These are phyloP conservation scores for Misopates orontium DNA, from an alignment of 257 asterid species.

Conservation along the genomic window DNA sequence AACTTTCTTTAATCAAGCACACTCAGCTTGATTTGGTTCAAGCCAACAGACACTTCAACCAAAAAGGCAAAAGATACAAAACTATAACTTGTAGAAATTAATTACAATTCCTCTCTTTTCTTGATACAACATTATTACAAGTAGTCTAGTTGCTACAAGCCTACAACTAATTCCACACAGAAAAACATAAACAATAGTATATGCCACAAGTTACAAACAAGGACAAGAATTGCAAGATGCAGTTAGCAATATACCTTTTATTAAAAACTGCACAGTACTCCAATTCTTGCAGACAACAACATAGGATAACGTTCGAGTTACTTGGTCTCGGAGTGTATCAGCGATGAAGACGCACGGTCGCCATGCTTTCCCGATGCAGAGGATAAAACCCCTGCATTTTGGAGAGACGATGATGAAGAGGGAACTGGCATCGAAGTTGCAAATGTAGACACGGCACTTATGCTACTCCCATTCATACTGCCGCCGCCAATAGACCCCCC, in stretches of 20 bases:
- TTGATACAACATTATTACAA: slow-evolving; percentile 25
- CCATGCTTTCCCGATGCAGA: slow-evolving; percentile 41
- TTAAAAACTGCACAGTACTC: neutral
- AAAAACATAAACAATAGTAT: neutral
- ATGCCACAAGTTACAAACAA: neutral
- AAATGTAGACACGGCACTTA: slow-evolving; percentile 50
- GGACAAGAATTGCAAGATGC: slow-evolving; percentile 4
- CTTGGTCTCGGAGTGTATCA: slow-evolving; percentile 33
- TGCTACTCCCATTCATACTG: slow-evolving; percentile 44
- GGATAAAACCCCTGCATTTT: slow-evolving; percentile 39
- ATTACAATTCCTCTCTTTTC: slow-evolving; percentile 17
- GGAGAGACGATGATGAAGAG: slow-evolving; percentile 57
- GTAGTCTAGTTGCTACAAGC: neutral
- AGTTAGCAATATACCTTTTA: neutral
- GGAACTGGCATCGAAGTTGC: slow-evolving; percentile 57
- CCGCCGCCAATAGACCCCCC: slow-evolving; percentile 56
- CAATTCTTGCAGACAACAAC: slow-evolving; percentile 7
- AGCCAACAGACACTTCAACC: too few relatives aligned
- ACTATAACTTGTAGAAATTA: neutral
- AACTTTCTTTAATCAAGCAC: too few relatives aligned
- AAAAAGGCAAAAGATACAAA: neutral
- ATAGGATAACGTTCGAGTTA: slow-evolving; percentile 1
- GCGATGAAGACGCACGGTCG: slow-evolving; percentile 48
- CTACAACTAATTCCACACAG: neutral
- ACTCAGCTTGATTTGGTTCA: too few relatives aligned